Base-by-base conservation (phyloP, 257 asterid species). In the Solanum phureja region DNA sequence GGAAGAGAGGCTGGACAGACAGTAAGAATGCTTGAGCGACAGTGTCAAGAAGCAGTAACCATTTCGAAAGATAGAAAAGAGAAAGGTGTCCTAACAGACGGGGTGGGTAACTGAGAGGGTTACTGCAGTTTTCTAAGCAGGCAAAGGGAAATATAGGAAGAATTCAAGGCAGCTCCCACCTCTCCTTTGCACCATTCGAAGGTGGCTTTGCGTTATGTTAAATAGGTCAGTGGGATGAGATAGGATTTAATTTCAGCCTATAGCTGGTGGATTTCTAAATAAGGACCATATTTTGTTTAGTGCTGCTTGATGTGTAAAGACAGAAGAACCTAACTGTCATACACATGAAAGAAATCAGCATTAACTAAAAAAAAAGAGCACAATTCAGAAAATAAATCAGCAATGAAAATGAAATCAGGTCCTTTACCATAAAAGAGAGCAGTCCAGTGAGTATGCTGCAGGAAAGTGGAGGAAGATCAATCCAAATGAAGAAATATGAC, bases 361-460 rank as follows among this genome's bases (percentile, higher is more conserved):
- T 75, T 42, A 76, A 42, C 62, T 77, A 6, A 24, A 79, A 29
- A 14, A 42, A 44, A 27, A 11, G 11, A 42, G 64, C 38, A 14
- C 35, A n/a, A 7, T 23, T 23, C 34, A 38, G 37, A 77, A 40
- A 40, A 77, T 40, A 40, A 74, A 77, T n/a, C 21, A n/a, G 66
- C 2, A 23, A 24, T 13, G 24, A 44, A 27, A 77, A 4, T 34
- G 60, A 77, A 24, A 13, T 6, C 84, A 77, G 84, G 7, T 79
- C 38, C 91, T 95, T 92, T 92, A 97, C 99, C 99, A 97, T 97
- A 94, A 97, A 97, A 2, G 99, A 97, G 87, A 97, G 99, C 52
- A 96, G 98, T 91, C 99, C 99, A 10, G 93, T 96, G 86, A 97
- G 94, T 88, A 97, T 97, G 94, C 99, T 96, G 98, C 98, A 92